Conservation (phyloP, 1,284 basidiomycete species). For the Leccinum holopus region DNA sequence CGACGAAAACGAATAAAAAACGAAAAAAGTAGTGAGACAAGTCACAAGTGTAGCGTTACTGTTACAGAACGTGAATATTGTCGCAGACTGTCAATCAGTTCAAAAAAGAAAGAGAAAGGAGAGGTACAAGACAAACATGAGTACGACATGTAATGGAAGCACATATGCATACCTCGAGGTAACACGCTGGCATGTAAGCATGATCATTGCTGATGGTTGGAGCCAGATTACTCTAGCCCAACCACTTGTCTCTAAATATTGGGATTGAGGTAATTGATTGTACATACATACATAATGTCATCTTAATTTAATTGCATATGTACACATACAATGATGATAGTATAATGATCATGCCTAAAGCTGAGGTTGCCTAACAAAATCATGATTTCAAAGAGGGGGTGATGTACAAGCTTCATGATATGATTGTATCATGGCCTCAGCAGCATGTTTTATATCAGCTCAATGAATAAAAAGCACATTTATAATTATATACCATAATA, state of each 20-base stretch:
- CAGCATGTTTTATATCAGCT: no score
- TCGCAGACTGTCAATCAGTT: conserved; percentile 18
- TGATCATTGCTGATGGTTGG: conserved; percentile 10
- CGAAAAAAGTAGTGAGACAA: conserved; percentile 8
- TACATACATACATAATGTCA: no score
- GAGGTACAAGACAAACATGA: conserved; percentile 26
- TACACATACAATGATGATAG: no score
- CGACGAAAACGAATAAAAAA: conserved; percentile 8
- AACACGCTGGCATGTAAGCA: conserved; percentile 12
- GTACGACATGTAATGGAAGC: conserved; percentile 18
- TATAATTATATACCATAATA: no score
- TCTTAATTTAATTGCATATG: no score
- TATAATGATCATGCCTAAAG: no score
- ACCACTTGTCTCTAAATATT: conserved; percentile 32
- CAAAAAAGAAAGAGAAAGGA: background rate
- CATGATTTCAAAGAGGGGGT: no score
- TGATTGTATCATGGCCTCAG: no score
- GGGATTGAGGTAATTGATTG: no score
- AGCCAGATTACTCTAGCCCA: conserved; percentile 43
- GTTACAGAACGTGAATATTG: conserved; percentile 31
- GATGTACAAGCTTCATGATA: no score
- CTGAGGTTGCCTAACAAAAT: no score
- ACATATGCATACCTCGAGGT: conserved; percentile 14
- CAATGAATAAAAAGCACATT: no score
- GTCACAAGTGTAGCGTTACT: conserved; percentile 29